A percentile compares a stretch with the other conserved stretches of the same genome.
phyloP scores from a whole-genome alignment of 495 filamentous ascomycete genomes.

The Aspergillus haitiensis region DNA sequence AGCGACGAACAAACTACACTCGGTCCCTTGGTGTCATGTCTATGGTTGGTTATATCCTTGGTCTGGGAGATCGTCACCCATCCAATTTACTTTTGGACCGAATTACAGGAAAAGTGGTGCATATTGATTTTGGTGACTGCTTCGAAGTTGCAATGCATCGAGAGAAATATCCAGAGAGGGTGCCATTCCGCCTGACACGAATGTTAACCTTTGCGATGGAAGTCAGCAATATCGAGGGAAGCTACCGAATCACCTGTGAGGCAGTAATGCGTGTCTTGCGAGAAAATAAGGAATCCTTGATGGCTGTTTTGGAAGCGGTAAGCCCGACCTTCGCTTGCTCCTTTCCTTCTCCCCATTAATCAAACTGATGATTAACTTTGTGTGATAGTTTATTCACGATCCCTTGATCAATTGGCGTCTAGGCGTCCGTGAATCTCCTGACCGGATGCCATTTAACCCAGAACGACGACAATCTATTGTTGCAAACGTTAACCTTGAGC shows the following conservation, averaged over 20 bases:
- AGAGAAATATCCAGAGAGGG: conserved; percentile 96
- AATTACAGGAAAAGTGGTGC: conserved; percentile 91
- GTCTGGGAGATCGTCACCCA: conserved; percentile 92
- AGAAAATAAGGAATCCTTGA: conserved; percentile 95
- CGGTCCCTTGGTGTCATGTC: conserved; percentile 97
- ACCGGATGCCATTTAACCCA: conserved; percentile 74
- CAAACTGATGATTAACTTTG: conserved; percentile 22
- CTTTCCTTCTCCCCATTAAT: neutral
- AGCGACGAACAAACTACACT: conserved; percentile 95
- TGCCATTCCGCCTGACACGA: conserved; percentile 93
- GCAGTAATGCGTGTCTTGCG: conserved; percentile 96
- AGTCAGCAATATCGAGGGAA: conserved; percentile 97
- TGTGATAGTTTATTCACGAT: conserved; percentile 86
- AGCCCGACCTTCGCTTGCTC: conserved; percentile 39
- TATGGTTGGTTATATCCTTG: conserved; percentile 99
- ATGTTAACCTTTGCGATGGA: conserved; percentile 99
- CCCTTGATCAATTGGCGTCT: conserved; percentile 96
- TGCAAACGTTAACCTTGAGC: conserved; percentile 57
- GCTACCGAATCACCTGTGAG: conserved; percentile 95
- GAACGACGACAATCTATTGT: conserved; percentile 78
- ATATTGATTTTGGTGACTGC: conserved; percentile 99
- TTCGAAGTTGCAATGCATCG: conserved; percentile 99
- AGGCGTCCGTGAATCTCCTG: conserved; percentile 78
- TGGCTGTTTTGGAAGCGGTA: conserved; percentile 97
- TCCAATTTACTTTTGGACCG: conserved; percentile 97